phyloP scores from a whole-genome alignment of 2,329 filamentous ascomycete genomes.

The Epichloe glyceriae region DNA sequence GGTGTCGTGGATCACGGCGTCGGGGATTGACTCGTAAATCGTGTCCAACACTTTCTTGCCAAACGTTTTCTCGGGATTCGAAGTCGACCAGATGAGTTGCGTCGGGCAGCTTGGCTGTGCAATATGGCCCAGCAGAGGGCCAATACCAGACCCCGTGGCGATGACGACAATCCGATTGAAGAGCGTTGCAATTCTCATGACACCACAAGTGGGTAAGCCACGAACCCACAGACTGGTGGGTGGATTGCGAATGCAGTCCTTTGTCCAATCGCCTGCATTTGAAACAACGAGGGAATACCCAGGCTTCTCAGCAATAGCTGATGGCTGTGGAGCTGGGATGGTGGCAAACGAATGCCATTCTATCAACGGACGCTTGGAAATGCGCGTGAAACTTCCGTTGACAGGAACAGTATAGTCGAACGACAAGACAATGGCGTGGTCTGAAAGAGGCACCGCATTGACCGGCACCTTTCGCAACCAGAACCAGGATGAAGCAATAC shows the following conservation, averaged over 20 bases:
- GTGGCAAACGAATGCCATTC: slow-evolving; percentile 71
- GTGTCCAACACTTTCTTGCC: slow-evolving; percentile 41
- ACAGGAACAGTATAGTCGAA: slow-evolving; percentile 51
- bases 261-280: slow-evolving; percentile 65
- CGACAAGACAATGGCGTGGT: slow-evolving; percentile 58
- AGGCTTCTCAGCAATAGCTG: slow-evolving; percentile 12
- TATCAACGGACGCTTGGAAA: slow-evolving; percentile 48
- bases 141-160: slow-evolving; percentile 62
- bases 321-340: slow-evolving; percentile 42
- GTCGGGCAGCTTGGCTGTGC: slow-evolving; percentile 34
- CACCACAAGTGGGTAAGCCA: slow-evolving; percentile 52
- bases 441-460: slow-evolving; percentile 51
- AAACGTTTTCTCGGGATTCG: slow-evolving; percentile 48
- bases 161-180: slow-evolving; percentile 55
- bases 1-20: slow-evolving; percentile 58
- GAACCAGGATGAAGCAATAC: slow-evolving; percentile 61
- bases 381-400: slow-evolving; percentile 32
- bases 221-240: slow-evolving; percentile 54
- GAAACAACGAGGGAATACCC: slow-evolving; percentile 60
- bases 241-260: slow-evolving; percentile 45
- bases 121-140: slow-evolving; percentile 50
- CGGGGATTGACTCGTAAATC: slow-evolving; percentile 43
- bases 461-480: slow-evolving; percentile 56
- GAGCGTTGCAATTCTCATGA: slow-evolving; percentile 53
- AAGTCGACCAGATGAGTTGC: slow-evolving; percentile 58